Percentiles rank a stretch among this genome's conserved stretches.
These are phyloP conservation scores for Meira miltonrushii DNA, from an alignment of 1,284 basidiomycete species.

Conservation along the genomic window DNA sequence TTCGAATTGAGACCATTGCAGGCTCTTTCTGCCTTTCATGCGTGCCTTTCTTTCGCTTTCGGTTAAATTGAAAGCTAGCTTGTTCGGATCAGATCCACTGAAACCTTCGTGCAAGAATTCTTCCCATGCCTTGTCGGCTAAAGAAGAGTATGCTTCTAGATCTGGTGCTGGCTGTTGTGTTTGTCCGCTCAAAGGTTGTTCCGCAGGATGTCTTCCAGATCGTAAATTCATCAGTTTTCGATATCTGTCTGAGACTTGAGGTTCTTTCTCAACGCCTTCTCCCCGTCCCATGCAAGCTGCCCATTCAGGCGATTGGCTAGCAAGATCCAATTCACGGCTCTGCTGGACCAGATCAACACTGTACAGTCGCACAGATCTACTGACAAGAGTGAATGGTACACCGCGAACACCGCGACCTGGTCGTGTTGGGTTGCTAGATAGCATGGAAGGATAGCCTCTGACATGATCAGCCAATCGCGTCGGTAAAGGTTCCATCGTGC, in stretches of 20 bases:
- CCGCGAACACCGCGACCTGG: conserved; percentile 26
- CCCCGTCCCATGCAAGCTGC: conserved; percentile 22
- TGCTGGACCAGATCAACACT: conserved; percentile 42
- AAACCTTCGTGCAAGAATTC: conserved; percentile 44
- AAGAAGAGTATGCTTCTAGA: conserved; percentile 19
- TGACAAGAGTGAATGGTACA: conserved; percentile 45
- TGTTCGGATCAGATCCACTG: conserved; percentile 37
- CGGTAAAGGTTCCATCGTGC: conserved; percentile 28
- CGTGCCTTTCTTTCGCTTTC: conserved; percentile 38
- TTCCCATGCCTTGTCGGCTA: conserved; percentile 41
- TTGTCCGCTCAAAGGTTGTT: not conserved
- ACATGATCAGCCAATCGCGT: conserved; percentile 39
- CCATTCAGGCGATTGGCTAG: conserved; percentile 30
- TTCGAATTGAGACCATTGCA: conserved; percentile 45
- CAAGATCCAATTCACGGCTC: conserved; percentile 33
- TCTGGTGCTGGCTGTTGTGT: not conserved
- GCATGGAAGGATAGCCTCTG: conserved; percentile 38
- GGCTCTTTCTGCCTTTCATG: conserved; percentile 20
- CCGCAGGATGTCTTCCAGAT: not conserved
- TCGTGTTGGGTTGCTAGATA: conserved; percentile 26
- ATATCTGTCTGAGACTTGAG: conserved; percentile 44
- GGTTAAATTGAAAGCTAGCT: conserved; percentile 45
- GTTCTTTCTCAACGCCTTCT: conserved; percentile 27
- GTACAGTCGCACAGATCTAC: conserved; percentile 43
- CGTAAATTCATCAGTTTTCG: conserved; percentile 46